Conservation (phyloP, 352 stramenopile genomes). For the Phytophthora niederhauseri region DNA sequence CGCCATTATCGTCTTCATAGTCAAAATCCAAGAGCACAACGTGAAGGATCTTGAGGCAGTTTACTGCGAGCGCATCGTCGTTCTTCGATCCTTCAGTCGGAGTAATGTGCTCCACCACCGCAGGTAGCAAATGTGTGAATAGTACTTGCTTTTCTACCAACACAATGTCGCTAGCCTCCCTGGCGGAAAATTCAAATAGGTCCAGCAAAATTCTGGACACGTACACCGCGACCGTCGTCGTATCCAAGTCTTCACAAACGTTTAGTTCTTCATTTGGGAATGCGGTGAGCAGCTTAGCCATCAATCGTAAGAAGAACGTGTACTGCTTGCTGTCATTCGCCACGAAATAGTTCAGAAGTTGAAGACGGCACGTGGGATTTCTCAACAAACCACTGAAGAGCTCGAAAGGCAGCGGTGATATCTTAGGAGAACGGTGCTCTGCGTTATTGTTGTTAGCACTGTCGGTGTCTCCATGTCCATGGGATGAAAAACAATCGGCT, state of each 20-base stretch:
- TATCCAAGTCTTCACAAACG: conserved; percentile 15
- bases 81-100: not conserved
- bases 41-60: conserved; percentile 61
- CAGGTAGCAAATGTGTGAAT: conserved; percentile 60
- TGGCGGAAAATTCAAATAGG: conserved; percentile 50
- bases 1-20: conserved; percentile 21
- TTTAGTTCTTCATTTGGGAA: conserved; percentile 52
- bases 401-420: conserved; percentile 58
- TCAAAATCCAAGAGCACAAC: conserved; percentile 58
- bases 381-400: conserved; percentile 53
- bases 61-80: conserved; percentile 37
- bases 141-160: conserved; percentile 49
- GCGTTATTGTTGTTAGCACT: conserved; percentile 22
- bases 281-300: conserved; percentile 61
- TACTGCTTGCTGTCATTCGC: conserved; percentile 66
- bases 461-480: conserved; percentile 33
- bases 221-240: conserved; percentile 36
- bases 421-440: conserved; percentile 22
- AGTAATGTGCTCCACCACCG: conserved; percentile 40
- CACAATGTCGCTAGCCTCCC: conserved; percentile 47
- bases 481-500: conserved; percentile 60
- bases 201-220: conserved; percentile 52
- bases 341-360: conserved; percentile 65
- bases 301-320: conserved; percentile 70
- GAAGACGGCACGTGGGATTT: conserved; percentile 53